Base-by-base conservation (phyloP, 192 early-diverging fungal genomes). In the Backusella luteola region DNA sequence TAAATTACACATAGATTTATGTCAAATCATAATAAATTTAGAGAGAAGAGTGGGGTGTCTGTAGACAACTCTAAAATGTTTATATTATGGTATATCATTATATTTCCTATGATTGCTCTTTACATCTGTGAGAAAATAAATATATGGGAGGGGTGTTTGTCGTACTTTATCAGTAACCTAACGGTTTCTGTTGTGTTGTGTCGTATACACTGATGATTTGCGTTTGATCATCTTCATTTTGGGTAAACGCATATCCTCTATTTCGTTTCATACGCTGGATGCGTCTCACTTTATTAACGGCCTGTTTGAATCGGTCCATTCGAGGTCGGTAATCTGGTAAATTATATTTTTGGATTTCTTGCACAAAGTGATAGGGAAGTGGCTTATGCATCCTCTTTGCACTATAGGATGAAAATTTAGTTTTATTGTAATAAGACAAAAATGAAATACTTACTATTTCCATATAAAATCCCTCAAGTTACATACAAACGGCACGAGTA, bases 291-390 rank as follows among this genome's bases (percentile, higher is more conserved):
- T 99, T 99, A 87, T 97, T 92, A n/a, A 99, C 97, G 6, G 96
- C 96, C 84, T 99, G 97, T 76, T 94, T 89, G 95, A 99, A 99
- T 70, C 94, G 90, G 81, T 99, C 97, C 95, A 97, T 96, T 44
- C 98, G 89, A 56, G 98, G 98, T 44, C 97, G 90, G 79, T 97
- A 97, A 81, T 99, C 98, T 29, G 96, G 98, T 71, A 99, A 95
- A 84, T 99, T 98, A 90, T 94, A 96, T 85, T 98, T 98, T 84
- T 99, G 94, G 74, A 99, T 99, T 85, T 99, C 98, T 85, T 98
- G 97, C 53, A 98, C 94, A 80, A 96, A 95, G 80, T 99, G 98
- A 82, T 99, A 98, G 14, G 93, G 87, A 68, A 90, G 76, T 26
- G 97, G 90, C 36, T 87, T 81, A 80, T 93, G 94, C 84, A 94